These are phyloP conservation scores for Lactarius hengduanensis DNA, from an alignment of 768 basidiomycete species.

Conservation along the genomic window DNA sequence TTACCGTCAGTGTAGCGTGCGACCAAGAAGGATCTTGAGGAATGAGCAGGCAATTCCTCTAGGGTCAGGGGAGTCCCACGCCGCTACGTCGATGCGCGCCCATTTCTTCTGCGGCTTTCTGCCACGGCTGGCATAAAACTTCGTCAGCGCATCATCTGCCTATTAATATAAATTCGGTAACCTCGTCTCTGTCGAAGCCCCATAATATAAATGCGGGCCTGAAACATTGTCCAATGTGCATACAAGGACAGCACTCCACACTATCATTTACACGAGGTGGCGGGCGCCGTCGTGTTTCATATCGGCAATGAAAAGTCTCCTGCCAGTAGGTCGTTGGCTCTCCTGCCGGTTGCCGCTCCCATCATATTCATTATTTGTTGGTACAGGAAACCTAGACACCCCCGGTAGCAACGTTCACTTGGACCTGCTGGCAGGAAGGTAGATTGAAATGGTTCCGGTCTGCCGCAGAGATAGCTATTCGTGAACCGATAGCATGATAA, in stretches of 20 bases:
- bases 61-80: not conserved
- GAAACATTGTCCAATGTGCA: not conserved
- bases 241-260: not conserved
- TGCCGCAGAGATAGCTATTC: not conserved
- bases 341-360: not conserved
- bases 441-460: not conserved
- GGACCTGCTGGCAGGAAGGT: not conserved
- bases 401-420: not conserved
- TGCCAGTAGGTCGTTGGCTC: not conserved
- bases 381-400: not conserved
- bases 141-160: not conserved
- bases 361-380: not conserved
- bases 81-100: not conserved
- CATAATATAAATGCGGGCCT: not conserved
- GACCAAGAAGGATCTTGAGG: not conserved
- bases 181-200: not conserved
- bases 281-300: not conserved
- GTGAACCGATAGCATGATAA: not conserved
- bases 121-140: not conserved
- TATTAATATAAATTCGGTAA: not conserved
- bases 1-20: not conserved
- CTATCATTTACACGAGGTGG: not conserved
- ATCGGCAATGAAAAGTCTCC: not conserved
- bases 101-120: not conserved
- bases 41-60: not conserved